Percentiles rank a stretch among this genome's conserved stretches.
Conservation (phyloP, 345 rosid genomes). For the Syzygium aromaticum region DNA sequence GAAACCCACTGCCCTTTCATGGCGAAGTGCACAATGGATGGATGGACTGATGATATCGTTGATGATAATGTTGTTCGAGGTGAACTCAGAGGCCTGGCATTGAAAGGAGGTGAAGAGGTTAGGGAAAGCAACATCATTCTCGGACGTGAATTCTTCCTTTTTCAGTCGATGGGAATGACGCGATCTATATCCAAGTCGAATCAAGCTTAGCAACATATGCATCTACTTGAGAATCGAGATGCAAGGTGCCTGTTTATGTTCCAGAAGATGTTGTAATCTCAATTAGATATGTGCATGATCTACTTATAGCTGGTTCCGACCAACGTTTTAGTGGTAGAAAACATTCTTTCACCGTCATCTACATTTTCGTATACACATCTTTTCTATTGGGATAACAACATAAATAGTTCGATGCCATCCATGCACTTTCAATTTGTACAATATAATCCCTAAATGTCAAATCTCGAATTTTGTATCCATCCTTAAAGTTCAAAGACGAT, state of each 20-base stretch:
- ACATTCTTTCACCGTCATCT: no score
- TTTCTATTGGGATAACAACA: no score
- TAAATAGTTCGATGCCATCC: no score
- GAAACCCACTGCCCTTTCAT: not conserved
- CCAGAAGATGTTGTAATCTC: not conserved
- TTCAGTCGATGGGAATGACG: not conserved
- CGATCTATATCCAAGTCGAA: not conserved
- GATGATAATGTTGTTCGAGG: not conserved
- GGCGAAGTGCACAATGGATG: not conserved
- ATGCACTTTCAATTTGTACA: no score
- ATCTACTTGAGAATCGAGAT: not conserved
- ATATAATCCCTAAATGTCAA: no score
- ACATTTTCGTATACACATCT: no score
- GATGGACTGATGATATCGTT: not conserved
- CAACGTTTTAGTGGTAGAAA: no score
- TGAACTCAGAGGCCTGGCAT: not conserved
- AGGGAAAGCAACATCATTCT: not conserved
- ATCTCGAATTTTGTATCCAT: no score
- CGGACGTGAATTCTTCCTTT: not conserved
- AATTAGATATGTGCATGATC: not conserved
- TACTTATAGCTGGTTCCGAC: not conserved
- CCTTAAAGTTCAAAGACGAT: no score
- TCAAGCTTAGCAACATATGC: not conserved
- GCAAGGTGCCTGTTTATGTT: not conserved
- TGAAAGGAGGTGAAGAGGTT: not conserved